Evolutionary conservation across 2,329 filamentous ascomycete species (phyloP), one percentile per base, ranked within the genome.

Genomic region (Xylariaceae sp.): DNA sequence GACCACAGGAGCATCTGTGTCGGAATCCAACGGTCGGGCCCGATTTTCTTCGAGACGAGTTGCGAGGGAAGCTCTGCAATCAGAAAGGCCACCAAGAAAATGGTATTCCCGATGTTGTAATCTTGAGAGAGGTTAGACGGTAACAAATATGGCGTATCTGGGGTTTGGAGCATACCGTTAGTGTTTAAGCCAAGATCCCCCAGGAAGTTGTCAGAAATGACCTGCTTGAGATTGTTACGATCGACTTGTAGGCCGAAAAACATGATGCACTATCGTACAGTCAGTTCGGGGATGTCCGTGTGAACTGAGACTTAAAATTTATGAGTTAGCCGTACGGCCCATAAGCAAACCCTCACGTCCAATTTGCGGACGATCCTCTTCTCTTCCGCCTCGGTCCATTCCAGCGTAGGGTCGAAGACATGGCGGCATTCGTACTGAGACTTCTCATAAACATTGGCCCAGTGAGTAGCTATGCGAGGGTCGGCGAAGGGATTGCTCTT

Each of bases 181-280:
- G 72, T 76, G 16, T 64, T 71, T 51, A 77, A 59, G 1, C 66
- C 62, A n/a, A 77, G 65, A 47, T 83, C 84, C 58, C 68, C 71
- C 4, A 87, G 69, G 69, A 87, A 77, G 54, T 83, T 84, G 65
- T 85, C 82, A 0, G 79, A 80, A 15, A 83, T 69, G 8, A 81
- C 84, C 64, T 83, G 82, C 2, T 60, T 57, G 12, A 86, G 73
- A 61, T 86, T 86, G 26, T 77, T 76, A 19, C 83, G 73, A 66
- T 86, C 81, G 22, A 85, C 71, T 58, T 86, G 79, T 5, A 86
- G 72, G 1, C 78, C 79, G 59, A 84, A 83, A 65, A 85, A 85
- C 67, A 84, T 84, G 30, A 84, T 57, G 54, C 79, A 83, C 65
- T 61, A 40, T 47, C 1, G 22, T 18, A 42, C 4, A 16, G 43